Evolutionary conservation across 352 stramenopile genomes (phyloP), one percentile per base, ranked within the genome.

Genomic region (Phytophthora boehmeriae): DNA sequence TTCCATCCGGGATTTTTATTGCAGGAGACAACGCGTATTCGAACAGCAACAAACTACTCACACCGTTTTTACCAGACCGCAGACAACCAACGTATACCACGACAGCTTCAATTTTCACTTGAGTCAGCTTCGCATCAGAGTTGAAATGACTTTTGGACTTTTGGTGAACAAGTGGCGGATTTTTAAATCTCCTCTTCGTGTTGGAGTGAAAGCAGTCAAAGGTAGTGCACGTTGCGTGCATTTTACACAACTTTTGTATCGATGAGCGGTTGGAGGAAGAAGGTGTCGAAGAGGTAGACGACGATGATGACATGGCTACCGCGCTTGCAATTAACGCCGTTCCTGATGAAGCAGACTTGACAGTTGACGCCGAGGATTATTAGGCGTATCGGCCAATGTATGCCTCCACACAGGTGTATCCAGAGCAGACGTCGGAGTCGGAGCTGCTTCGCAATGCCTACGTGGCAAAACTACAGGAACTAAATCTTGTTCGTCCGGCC

Each of bases 141-240:
- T n/a, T n/a, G n/a, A n/a, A n/a, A 56, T 57, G 59, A 36, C 41
- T 2, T 64, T 64, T 44, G 56, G 56, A 27, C 14, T 61, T n/a
- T 19, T 66, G 14, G 59, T 66, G 8, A 60, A 55, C 19, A 66
- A 56, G 28, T 66, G 49, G 59, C 25, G 35, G 1, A 23, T 66
- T 6, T 52, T 66, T 13, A 49, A 66, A 43, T 6, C n/a, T 3
- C 41, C 47, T 8, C n/a, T 54, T 19, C 44, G 23, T 5, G 20
- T 52, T 16, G 5, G 19, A 1, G 22, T 63, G 44, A 62, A 62
- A 39, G 54, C 42, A 14, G 25, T 56, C 10, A 42, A 9, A 51
- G 43, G 23, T 45, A 56, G n/a, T 63, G 46, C n/a, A 56, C 54
- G n/a, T n/a, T n/a, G n/a, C n/a, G n/a, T n/a, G n/a, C n/a, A n/a